Base-by-base conservation (phyloP, 352 stramenopile species). In the Pythium grandisporangium region DNA sequence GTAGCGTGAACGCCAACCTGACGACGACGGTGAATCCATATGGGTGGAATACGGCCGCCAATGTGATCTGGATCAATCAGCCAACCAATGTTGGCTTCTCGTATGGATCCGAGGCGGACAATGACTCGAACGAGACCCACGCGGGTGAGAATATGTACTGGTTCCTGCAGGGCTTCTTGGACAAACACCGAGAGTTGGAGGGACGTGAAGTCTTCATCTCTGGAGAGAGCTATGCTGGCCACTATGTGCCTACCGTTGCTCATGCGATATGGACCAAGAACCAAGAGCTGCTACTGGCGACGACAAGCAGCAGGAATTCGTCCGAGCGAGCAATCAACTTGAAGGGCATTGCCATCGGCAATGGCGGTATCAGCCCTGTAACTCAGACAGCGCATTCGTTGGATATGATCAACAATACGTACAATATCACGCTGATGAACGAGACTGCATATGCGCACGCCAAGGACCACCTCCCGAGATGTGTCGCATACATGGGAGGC, bases 381-480 rank as follows among this genome's bases (percentile, higher is more conserved):
- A 53, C 75, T 32, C 76, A 90, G 58, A 81, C 79, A 42, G 45
- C 66, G 36, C 54, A 88, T 58, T 75, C 55, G 29, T 58, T 65
- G 4, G 70, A 88, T 45, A 90, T 89, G 70, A 61, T 61, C 1
- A 47, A 57, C 46, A 92, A 92, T 38, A 42, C 51, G 35, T 90
- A 87, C 60, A 86, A 86, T 33, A 48, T 85, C 34, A 70, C 72
- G 37, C 48, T 84, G 29, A 39, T 86, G 30, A 41, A 60, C 19
- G 56, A 63, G n/a, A 42, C 59, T 8, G 17, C 54, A 62, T 13
- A 87, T 88, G 72, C 55, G 63, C 6, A 58, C 63, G 13, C 53
- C 68, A 10, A 57, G 82, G 24, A 63, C 71, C 2, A 48, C 70
- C 20, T 90, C 74, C 35, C 53, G 70, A n/a, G 54, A 81, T 19